Base-by-base conservation (phyloP, 306 rosid species). In the Abrus precatorius region DNA sequence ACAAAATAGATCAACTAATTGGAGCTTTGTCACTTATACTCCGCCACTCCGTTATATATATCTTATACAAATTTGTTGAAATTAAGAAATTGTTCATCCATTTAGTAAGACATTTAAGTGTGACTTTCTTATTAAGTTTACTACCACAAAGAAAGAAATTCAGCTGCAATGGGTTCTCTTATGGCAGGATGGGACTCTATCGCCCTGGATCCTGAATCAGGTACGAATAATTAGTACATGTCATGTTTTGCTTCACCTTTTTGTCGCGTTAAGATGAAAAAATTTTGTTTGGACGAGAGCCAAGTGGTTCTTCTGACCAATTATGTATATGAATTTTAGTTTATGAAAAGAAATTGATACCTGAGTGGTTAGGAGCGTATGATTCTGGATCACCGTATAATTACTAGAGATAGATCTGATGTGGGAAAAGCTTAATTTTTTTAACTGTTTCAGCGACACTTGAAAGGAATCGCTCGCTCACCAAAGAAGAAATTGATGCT, bases 131-230 rank as follows among this genome's bases (percentile, higher is more conserved):
- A 57, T 33, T 28, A 30, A 66, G 33, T 57, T 40, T 50, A 5
- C 28, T 67, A 2, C 20, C 29, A 47, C 4, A 68, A 75, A 48
- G 65, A 41, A 53, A 75, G 20, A 66, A 41, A 66, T 66, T 66
- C 34, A 9, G 3, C 32, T 6, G 36, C 55, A 68, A 56, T 94
- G 98, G 97, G 98, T 88, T 92, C 98, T 73, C 89, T 91, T 52
- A 88, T 92, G 96, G 84, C 92, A 44, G 98, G 96, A 53, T 91
- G 97, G 98, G 75, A 43, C 66, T 92, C 97, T 3, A 53, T 41
- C 0, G 60, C 33, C 52, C 20, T 66, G 13, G 81, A 84, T 73
- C 79, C 90, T 6, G 85, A 90, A 54, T 70, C 92, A 86, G 97
- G 97, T 92, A 47, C 5, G 1, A 0, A 59, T 43, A 54, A 20